These are phyloP conservation scores for rapeseed (Brassica napus) DNA, from an alignment of 345 rosid genomes.

Conservation along the genomic window DNA sequence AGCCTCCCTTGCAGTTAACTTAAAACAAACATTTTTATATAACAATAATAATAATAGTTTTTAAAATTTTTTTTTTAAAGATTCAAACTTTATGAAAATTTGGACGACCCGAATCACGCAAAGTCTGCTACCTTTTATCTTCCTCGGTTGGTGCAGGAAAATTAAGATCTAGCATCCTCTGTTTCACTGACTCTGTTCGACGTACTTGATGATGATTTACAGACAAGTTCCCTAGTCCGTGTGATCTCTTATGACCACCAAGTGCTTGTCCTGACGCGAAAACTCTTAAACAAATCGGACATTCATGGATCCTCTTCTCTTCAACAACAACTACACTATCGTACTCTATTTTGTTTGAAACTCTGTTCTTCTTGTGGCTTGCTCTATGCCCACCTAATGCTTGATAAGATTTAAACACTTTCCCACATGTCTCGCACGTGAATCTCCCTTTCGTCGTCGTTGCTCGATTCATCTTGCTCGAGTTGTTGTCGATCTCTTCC, in stretches of 20 bases:
- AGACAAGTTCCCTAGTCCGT: slow-evolving; percentile 46
- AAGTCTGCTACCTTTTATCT: slow-evolving; percentile 49
- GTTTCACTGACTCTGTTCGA: slow-evolving; percentile 36
- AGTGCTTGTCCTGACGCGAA: slow-evolving; percentile 95
- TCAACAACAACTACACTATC: slow-evolving; percentile 17
- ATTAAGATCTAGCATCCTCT: slow-evolving; percentile 77
- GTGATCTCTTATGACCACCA: slow-evolving; percentile 97
- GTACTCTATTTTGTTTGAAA: slow-evolving; percentile 41
- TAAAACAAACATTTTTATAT: slow-evolving; percentile 24
- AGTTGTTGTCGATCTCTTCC: slow-evolving; percentile 43
- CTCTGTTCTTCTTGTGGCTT: slow-evolving; percentile 74
- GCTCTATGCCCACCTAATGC: slow-evolving; percentile 95
- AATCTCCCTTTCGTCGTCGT: slow-evolving; percentile 44
- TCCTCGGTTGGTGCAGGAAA: slow-evolving; percentile 85
- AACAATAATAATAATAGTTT: slow-evolving; percentile 14
- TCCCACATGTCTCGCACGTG: slow-evolving; percentile 83
- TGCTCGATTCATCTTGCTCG: slow-evolving; percentile 36
- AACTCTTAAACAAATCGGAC: slow-evolving; percentile 80
- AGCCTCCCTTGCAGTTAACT: slow-evolving; percentile 32
- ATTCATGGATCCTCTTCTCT: slow-evolving; percentile 64
- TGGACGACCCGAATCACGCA: slow-evolving; percentile 47
- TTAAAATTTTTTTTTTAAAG: not conserved
- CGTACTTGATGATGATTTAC: slow-evolving; percentile 30
- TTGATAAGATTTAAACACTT: slow-evolving; percentile 82
- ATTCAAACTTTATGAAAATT: slow-evolving; percentile 51